Evolutionary conservation across 2,329 filamentous ascomycete species (phyloP), one percentile per base, ranked within the genome.

Genomic region (Erysiphe pulchra): DNA sequence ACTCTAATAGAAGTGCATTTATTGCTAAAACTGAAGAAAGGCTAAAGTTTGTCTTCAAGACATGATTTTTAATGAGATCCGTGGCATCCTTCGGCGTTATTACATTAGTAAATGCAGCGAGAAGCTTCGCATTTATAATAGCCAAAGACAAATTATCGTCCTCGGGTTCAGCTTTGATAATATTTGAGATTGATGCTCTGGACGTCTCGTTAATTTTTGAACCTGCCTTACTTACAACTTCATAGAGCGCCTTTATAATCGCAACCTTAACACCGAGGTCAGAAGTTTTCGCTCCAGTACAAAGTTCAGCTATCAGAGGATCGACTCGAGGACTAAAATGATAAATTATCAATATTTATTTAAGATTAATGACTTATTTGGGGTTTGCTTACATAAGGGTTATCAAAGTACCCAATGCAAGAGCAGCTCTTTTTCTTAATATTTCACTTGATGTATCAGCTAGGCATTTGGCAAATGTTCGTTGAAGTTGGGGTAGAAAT

Each of bases 201-300:
- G 87, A 94, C 18, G 77, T 66, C 55, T 95, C 90, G 54, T 82
- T 86, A 90, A 98, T 98, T 62, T 87, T 94, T 47, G 70, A 70
- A 46, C 90, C 90, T 16, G 86, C 87, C 62, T 93, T 93, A 67
- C 83, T 87, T 49, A 98, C 79, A 30, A 98, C 90, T 58, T 95
- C 87, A 58, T 92, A 94, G 41, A 98, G 64, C 2, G 90, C 90
- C 66, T 92, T 93, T 55, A 98, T 70, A 90, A 98, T 98, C 28
- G 90, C 90, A 52, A 80, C 90, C 62, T 75, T 82, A 51, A 98
- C 90, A 41, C 87, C 87, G 6, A 75, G 58, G 57, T 95, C 87
- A 1, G 73, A 65, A 0, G 90, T 95, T 67, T 87, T 94, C 24
- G 85, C 90, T 42, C 90, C 90, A n/a, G 90, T 81, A 17, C 95